Evolutionary conservation across 371 early-diverging fungal genomes (phyloP).

Genomic region (Blakeslea trispora): DNA sequence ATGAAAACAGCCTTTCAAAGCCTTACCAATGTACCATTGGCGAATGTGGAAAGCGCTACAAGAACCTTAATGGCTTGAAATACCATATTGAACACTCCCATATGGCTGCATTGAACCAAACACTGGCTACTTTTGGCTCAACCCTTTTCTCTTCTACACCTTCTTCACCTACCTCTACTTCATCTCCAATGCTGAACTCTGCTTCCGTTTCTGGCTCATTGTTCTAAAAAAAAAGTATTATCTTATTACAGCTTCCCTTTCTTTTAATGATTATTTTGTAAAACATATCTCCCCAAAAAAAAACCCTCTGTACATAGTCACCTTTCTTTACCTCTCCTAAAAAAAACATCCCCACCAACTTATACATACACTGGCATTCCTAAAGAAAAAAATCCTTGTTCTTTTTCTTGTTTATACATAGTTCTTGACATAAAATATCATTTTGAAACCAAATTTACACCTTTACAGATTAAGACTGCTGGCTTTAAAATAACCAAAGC

Average conservation of each 20-base stretch:
- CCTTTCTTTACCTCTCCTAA: constrained; percentile 7
- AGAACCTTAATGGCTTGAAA: constrained; percentile 96
- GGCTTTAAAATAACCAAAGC: no score
- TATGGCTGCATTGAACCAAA: constrained; percentile 52
- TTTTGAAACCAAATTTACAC: no score
- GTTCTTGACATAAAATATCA: no score
- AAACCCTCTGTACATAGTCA: constrained; percentile 1
- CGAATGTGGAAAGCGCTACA: constrained; percentile 48
- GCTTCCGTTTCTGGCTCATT: not conserved
- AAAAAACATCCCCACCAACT: not conserved
- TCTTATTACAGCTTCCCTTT: constrained; percentile 10
- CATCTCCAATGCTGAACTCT: constrained; percentile 17
- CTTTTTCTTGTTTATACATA: not conserved
- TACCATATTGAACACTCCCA: constrained; percentile 94
- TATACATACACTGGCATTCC: not conserved
- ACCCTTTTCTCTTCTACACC: constrained; percentile 27
- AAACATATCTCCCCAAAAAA: not conserved
- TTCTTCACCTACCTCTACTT: constrained; percentile 6
- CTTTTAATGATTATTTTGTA: constrained; percentile 4
- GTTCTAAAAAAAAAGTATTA: constrained; percentile 1
- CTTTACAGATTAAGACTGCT: not conserved
- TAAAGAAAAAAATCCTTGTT: not conserved
- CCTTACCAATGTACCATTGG: constrained; percentile 68
- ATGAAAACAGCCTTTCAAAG: constrained; percentile 61
- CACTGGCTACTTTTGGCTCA: constrained; percentile 48